Conservation (phyloP, 352 stramenopile species). For the Achlya hypogyna region DNA sequence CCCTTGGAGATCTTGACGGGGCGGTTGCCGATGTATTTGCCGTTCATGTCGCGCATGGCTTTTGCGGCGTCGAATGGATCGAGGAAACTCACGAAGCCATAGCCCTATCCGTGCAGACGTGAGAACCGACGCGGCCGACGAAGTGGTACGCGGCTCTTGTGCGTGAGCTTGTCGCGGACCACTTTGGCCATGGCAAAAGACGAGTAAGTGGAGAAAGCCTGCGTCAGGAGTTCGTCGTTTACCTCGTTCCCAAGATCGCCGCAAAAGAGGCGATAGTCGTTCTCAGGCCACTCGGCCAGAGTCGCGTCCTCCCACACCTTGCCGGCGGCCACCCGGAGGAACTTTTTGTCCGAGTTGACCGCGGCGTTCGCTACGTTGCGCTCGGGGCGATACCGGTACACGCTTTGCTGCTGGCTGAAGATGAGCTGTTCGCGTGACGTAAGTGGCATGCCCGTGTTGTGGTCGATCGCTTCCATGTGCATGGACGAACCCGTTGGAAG, state of each 20-base stretch:
- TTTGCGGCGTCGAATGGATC: slow-evolving; percentile 92
- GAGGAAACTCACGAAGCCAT: slow-evolving; percentile 92
- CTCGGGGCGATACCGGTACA: slow-evolving; percentile 74
- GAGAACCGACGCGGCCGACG: not conserved
- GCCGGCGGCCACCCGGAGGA: slow-evolving; percentile 62
- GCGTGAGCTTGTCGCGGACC: slow-evolving; percentile 73
- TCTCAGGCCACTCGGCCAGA: slow-evolving; percentile 91
- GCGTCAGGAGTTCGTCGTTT: slow-evolving; percentile 75
- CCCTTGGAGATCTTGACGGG: slow-evolving; percentile 93
- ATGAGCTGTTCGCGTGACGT: slow-evolving; percentile 63
- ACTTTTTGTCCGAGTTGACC: slow-evolving; percentile 35
- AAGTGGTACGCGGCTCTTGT: slow-evolving; percentile 51
- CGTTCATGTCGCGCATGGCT: slow-evolving; percentile 94
- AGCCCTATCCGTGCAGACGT: slow-evolving; percentile 47
- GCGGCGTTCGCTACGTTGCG: slow-evolving; percentile 21
- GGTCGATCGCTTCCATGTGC: slow-evolving; percentile 47
- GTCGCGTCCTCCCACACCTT: slow-evolving; percentile 89
- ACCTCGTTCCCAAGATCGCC: slow-evolving; percentile 92
- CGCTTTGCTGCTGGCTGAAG: slow-evolving; percentile 76
- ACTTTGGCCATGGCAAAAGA: slow-evolving; percentile 76
- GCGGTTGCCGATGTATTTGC: slow-evolving; percentile 91
- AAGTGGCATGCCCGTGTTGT: slow-evolving; percentile 53
- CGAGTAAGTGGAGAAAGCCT: slow-evolving; percentile 62
- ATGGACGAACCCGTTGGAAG: slow-evolving; percentile 11
- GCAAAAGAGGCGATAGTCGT: slow-evolving; percentile 95